These are phyloP conservation scores for Eimeria zaria DNA, from an alignment of 169 alveolate genomes.

Conservation along the genomic window DNA sequence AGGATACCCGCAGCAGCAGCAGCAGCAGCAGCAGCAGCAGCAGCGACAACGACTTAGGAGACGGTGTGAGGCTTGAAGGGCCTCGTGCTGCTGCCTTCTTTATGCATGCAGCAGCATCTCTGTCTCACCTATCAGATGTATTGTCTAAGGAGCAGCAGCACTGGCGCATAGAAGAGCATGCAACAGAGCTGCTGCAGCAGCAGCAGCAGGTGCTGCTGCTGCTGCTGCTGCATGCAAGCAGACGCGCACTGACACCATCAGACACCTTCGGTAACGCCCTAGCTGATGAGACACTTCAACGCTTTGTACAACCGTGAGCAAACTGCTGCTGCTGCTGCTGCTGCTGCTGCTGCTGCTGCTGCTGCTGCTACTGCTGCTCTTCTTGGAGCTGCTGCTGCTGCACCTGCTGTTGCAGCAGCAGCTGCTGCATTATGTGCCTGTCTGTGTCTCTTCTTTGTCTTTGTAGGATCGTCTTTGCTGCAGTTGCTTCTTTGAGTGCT, in stretches of 20 bases:
- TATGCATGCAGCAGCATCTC: slow-evolving; percentile 39
- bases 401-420: neutral
- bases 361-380: neutral
- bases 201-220: slow-evolving; percentile 54
- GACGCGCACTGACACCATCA: slow-evolving; percentile 20
- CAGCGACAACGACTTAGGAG: slow-evolving; percentile 31
- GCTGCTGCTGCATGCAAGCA: slow-evolving; percentile 56
- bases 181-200: slow-evolving; percentile 59
- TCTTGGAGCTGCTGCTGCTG: slow-evolving; percentile 6
- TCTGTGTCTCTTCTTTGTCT: too few species aligned
- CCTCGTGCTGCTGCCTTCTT: slow-evolving; percentile 61
- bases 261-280: neutral
- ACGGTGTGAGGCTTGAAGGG: slow-evolving; percentile 40
- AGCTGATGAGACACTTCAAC: slow-evolving; percentile 5
- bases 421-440: neutral
- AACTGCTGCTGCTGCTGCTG: slow-evolving; percentile 29
- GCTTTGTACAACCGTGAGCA: slow-evolving; percentile 15
- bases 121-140: slow-evolving; percentile 19
- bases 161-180: slow-evolving; percentile 18
- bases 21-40: slow-evolving; percentile 17
- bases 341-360: slow-evolving; percentile 24
- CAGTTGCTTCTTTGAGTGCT: slow-evolving; percentile 32
- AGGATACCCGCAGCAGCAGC: neutral
- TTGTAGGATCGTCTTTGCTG: slow-evolving; percentile 36
- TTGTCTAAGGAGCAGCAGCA: slow-evolving; percentile 19